These are phyloP conservation scores for Coemansia sp. DNA, from an alignment of 192 early-diverging fungal genomes.

Conservation along the genomic window DNA sequence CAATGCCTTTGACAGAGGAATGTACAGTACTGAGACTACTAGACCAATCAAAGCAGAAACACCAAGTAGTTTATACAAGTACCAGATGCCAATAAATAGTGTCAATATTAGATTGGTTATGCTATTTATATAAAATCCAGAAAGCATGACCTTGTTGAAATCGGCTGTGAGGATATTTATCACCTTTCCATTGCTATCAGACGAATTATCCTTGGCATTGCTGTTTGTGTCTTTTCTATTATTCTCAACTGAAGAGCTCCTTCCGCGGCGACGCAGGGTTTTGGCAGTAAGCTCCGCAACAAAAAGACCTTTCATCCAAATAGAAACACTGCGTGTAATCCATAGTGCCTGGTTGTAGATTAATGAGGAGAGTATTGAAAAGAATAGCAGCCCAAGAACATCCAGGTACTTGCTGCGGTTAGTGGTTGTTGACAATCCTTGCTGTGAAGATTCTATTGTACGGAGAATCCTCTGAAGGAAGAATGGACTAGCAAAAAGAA, in stretches of 20 bases:
- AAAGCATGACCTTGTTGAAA: conserved; percentile 63
- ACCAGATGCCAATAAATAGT: no score
- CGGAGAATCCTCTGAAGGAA: conserved; percentile 17
- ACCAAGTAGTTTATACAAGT: no score
- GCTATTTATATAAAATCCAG: conserved; percentile 72
- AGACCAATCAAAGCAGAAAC: conserved; percentile 63
- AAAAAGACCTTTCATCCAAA: conserved; percentile 62
- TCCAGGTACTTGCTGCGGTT: conserved; percentile 40
- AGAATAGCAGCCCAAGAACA: conserved; percentile 63
- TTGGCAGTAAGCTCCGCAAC: conserved; percentile 69
- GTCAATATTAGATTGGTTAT: conserved; percentile 43
- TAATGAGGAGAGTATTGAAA: conserved; percentile 52
- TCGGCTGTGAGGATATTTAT: conserved; percentile 66
- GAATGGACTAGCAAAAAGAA: conserved; percentile 58
- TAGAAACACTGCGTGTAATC: conserved; percentile 64
- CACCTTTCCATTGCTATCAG: conserved; percentile 59
- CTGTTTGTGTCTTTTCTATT: conserved; percentile 36
- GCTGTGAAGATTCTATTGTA: conserved; percentile 52
- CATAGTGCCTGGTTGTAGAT: conserved; percentile 62
- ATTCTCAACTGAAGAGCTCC: conserved; percentile 32
- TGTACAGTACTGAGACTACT: conserved; percentile 60
- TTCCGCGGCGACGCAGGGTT: conserved; percentile 61
- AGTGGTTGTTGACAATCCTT: neutral
- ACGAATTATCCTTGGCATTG: conserved; percentile 58
- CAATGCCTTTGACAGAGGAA: conserved; percentile 67